Base-by-base conservation (phyloP, 2,329 filamentous ascomycete species). In the Diaporthe ilicicola region DNA sequence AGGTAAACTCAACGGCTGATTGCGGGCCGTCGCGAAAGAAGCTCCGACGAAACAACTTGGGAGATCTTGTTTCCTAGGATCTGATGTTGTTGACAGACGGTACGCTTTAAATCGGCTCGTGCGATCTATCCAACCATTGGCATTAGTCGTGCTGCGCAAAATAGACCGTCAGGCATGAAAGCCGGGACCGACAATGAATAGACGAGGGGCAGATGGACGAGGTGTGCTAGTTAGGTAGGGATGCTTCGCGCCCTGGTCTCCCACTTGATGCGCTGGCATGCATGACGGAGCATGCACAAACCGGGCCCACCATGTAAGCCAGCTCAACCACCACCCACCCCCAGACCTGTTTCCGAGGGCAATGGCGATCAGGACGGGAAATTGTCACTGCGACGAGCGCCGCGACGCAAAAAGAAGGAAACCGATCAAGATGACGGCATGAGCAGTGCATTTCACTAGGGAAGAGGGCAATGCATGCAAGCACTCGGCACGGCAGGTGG, bases 221-320 rank as follows among this genome's bases (percentile, higher is more conserved):
- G 71, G 73, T 71, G 78, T 75, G 79, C 78, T 77, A 76, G 76
- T 77, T 46, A 70, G 61, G 67, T 67, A 72, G 67, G 67, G 70
- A 56, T 78, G 74, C 76, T 78, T 81, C 79, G 82, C 81, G 82
- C 81, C 81, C 82, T 81, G 80, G 80, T 77, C 80, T 79, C 82
- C 81, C 78, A 81, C 77, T 84, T 85, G 83, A 86, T 86, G 84
- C 82, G 84, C 80, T 86, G 84, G 84, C 86, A 88, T 88, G 86
- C 86, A 88, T 87, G 85, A 87, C 85, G 85, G 85, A 84, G 86
- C 84, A 85, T 87, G 87, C 86, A 87, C 79, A 81, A 83, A 79
- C 81, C 79, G 81, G 82, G 81, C 79, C 81, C 81, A 83, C 82
- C 81, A 78, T 78, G 80, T 80, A 78, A 79, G 82, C 81, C 82